Evolutionary conservation across 2,329 filamentous ascomycete genomes (phyloP).

Genomic region (Claviceps maximensis): DNA sequence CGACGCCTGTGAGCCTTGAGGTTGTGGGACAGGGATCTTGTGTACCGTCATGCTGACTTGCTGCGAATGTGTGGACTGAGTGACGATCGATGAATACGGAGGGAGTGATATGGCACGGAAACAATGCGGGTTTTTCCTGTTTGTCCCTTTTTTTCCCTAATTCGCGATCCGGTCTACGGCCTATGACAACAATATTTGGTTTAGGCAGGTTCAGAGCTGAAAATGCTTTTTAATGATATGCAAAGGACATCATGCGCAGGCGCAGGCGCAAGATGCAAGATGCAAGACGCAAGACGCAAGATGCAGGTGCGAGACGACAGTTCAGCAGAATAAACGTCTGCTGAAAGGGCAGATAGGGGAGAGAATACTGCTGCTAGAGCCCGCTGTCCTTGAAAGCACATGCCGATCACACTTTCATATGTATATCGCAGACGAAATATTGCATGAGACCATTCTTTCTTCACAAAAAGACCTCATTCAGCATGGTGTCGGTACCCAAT

Average conservation of each 20-base stretch:
- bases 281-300: neutral
- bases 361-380: neutral
- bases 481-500: neutral
- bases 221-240: neutral
- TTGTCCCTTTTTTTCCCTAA: neutral
- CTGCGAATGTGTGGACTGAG: neutral
- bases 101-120: neutral
- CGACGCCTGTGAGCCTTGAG: neutral
- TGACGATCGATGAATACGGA: neutral
- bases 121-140: neutral
- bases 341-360: neutral
- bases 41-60: slow-evolving; percentile 10
- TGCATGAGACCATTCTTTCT: neutral
- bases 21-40: slow-evolving; percentile 11
- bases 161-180: neutral
- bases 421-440: neutral
- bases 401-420: neutral
- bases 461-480: neutral
- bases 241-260: neutral
- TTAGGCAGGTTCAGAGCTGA: neutral
- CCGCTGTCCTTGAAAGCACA: neutral
- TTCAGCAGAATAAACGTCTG: neutral
- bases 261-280: neutral
- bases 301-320: neutral
- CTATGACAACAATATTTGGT: neutral